phyloP scores from a whole-genome alignment of 148 eudicot genomes.

The Salicornia ramosissima region DNA sequence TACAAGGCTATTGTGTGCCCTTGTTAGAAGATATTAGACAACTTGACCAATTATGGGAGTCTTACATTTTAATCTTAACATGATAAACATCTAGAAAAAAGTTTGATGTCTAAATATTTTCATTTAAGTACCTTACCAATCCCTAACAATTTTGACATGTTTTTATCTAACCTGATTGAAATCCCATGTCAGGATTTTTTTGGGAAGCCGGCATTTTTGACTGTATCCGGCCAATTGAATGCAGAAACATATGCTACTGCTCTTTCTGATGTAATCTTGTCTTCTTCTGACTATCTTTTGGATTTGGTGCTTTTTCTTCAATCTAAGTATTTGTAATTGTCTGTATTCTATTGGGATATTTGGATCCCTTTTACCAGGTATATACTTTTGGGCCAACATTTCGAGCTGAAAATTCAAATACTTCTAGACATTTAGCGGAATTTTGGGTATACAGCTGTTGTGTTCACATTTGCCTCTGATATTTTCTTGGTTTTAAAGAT shows the following conservation, averaged over 20 bases:
- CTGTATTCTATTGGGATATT: neutral
- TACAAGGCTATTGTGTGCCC: neutral
- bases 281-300: slow-evolving; percentile 4
- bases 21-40: neutral
- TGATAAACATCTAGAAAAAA: neutral
- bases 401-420: slow-evolving; percentile 96
- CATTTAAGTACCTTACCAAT: neutral
- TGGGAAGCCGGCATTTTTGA: slow-evolving; percentile 93
- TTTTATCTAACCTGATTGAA: neutral
- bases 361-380: slow-evolving; percentile 50
- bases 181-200: slow-evolving; percentile 77
- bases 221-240: slow-evolving; percentile 98
- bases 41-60: neutral
- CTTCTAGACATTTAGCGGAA: slow-evolving; percentile 97
- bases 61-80: neutral
- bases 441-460: slow-evolving; percentile 62
- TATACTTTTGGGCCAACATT: slow-evolving; percentile 99
- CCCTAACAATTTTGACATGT: neutral
- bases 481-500: neutral
- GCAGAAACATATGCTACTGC: slow-evolving; percentile 99
- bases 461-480: slow-evolving; percentile 1
- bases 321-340: neutral
- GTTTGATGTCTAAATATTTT: neutral
- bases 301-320: slow-evolving; percentile 4
- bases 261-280: slow-evolving; percentile 78